Evolutionary conservation across 2,329 filamentous ascomycete species (phyloP), one percentile per base, ranked within the genome.

Genomic region (Aspergillus clavatus): DNA sequence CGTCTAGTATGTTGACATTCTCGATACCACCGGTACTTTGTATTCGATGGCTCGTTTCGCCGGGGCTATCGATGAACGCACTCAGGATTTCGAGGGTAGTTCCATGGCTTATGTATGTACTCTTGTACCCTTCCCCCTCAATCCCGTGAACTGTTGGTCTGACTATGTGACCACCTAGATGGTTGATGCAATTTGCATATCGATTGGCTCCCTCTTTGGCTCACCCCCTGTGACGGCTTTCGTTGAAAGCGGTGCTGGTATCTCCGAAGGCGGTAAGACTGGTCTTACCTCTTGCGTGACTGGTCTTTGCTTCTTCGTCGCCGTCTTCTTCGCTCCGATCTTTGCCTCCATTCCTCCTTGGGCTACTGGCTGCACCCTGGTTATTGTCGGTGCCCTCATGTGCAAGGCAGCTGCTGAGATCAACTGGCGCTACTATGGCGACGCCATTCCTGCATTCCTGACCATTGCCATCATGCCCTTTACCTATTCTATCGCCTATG

Each of bases 331-430:
- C 63, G 88, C 89, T 0, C 89, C 89, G 0, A 91, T 94, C 46
- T 94, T 94, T 61, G 88, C 89, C 7, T 90, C 86, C 0, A 93
- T 94, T 46, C 89, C 89, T 4, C 84, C 88, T 0, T 94, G 87
- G 87, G 89, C 89, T 2, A 95, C 89, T 0, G 89, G 89, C 38
- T 89, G 86, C 63, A 89, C 89, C n/a, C 77, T 94, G 21, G 78
- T 95, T 55, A 81, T 95, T 29, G 87, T 95, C 43, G 89, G 89
- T n/a, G 83, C 83, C 16, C 84, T 94, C 77, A 94, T 94, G 89
- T 82, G 84, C 45, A 79, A 81, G 50, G 78, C 86, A 1, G 86
- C 86, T 10, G 80, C 80, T 12, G 85, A 93, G 52, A 90, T 95
- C 73, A 95, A 95, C 75, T 95, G 89, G 89, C 75, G 75, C 38